Base-by-base conservation (phyloP, 345 rosid genomes). In the Camelina laxa region DNA sequence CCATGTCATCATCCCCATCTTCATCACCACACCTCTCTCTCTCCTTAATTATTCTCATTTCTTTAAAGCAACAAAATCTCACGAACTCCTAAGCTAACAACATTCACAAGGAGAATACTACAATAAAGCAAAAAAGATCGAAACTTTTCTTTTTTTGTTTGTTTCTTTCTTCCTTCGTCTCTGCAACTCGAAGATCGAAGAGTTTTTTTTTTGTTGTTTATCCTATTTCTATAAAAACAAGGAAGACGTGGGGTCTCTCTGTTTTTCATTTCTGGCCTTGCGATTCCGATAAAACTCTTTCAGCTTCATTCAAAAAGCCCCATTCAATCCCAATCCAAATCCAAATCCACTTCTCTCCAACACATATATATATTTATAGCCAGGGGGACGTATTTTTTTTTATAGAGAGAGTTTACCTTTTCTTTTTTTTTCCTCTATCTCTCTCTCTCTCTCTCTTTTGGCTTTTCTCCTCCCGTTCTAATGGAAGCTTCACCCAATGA, bases 401-500 rank as follows among this genome's bases (percentile, higher is more conserved):
- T 17, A 1, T 24, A 17, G 13, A 27, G n/a, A 44, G 2, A 49
- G 4, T 31, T 20, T 5, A 4, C n/a, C 19, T 62, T 53, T 62
- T 14, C 14, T 62, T 53, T 72, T 14, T 6, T 9, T 54, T 16
- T 55, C 60, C 27, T 12, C 17, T 5, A n/a, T 27, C 44, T 15
- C 14, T 15, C 8, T 7, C 9, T 42, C 3, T 2, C n/a, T 60
- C 45, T 51, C 27, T 71, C 51, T 17, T 7, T 60, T 54, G 62
- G 44, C 42, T 61, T 65, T 47, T 65, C 69, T 66, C 68, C 73
- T 78, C 71, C 82, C 72, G 75, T 75, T 68, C 48, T 62, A 81
- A 94, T 87, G 97, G 97, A 90, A 85, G 86, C 87, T 70, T 93
- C 87, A 72, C 69, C 77, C 80, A 76, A 76, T 76, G 80, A 70